Evolutionary conservation across 192 early-diverging fungal species (phyloP), one percentile per base, ranked within the genome.

Genomic region (Mortierella hygrophila): DNA sequence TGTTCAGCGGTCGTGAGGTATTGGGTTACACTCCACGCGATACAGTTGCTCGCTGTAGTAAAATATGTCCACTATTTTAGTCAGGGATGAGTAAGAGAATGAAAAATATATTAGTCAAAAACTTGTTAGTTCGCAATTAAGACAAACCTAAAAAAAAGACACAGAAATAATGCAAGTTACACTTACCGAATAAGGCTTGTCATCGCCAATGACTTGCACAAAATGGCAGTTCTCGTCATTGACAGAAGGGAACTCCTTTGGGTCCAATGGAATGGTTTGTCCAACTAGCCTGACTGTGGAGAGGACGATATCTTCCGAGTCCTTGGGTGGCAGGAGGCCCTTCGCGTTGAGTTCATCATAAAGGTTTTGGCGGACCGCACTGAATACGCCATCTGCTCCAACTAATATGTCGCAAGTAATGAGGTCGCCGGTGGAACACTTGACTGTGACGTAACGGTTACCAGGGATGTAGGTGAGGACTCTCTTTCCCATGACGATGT

Each of bases 131-230:
- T 20, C 16, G 20, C 49, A 4, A 0, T 52, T 52, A 21, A 4
- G 32, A 32, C 3, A 65, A 10, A n/a, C 32, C 10, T 0, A n/a
- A 0, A 57, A 26, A 26, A 57, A 57, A 18, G 18, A 21, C 18
- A 46, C 0, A 1, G 44, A 13, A 46, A 46, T 46, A 46, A 46
- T 46, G 11, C 44, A 44, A 13, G 44, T 13, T 11, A 35, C 42
- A 0, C 68, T 70, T 78, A 78, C 77, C 29, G 69, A 42, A 40
- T 78, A 78, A 15, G 69, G 68, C 10, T 72, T 78, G 37, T 72
- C 52, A 10, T 70, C 52, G 46, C 77, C 70, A 72, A 78, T 23
- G 49, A 72, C 29, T 9, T 29, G 32, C 20, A 71, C 18, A 4
- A 55, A 70, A 2, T 55, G 32, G 35, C 21, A 38, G 35, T 40